Conservation (phyloP, 768 basidiomycete genomes). For the Lentinula boryana region DNA sequence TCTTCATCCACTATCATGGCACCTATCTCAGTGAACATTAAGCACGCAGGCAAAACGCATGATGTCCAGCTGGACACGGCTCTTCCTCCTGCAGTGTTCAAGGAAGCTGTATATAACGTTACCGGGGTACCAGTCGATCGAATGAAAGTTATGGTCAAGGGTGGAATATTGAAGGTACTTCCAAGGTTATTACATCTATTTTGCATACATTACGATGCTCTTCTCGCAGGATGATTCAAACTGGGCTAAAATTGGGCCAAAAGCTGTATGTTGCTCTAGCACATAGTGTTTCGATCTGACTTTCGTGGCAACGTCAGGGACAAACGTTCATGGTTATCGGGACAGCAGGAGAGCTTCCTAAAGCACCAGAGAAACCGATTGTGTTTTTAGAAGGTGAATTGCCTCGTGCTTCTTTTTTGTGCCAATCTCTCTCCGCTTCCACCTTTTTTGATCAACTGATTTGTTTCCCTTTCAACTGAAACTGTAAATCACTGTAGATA, state of each 20-base stretch:
- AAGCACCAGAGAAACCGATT: slow-evolving; percentile 71
- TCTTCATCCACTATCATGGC: slow-evolving; percentile 38
- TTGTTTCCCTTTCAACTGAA: neutral
- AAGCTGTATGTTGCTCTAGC: slow-evolving; percentile 48
- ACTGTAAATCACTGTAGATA: slow-evolving; percentile 43
- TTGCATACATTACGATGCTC: neutral
- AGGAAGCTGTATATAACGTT: slow-evolving; percentile 70
- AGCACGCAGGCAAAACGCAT: slow-evolving; percentile 82
- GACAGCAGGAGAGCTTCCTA: slow-evolving; percentile 86
- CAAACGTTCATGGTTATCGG: slow-evolving; percentile 94
- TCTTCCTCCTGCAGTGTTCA: slow-evolving; percentile 68
- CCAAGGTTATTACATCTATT: neutral
- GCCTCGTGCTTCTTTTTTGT: neutral
- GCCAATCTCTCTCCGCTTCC: neutral
- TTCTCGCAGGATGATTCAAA: slow-evolving; percentile 71
- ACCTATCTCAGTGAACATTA: slow-evolving; percentile 72
- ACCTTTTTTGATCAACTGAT: neutral
- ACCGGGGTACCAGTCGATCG: slow-evolving; percentile 88
- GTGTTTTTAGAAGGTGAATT: slow-evolving; percentile 80
- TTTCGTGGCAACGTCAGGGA: slow-evolving; percentile 39
- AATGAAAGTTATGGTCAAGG: slow-evolving; percentile 98
- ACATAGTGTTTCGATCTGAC: neutral
- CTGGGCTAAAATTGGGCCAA: slow-evolving; percentile 79
- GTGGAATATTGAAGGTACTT: slow-evolving; percentile 78
- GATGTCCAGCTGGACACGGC: slow-evolving; percentile 68